Evolutionary conservation across 2,329 filamentous ascomycete genomes (phyloP), one percentile per base, ranked within the genome.

Genomic region (Neonectria coccinea): DNA sequence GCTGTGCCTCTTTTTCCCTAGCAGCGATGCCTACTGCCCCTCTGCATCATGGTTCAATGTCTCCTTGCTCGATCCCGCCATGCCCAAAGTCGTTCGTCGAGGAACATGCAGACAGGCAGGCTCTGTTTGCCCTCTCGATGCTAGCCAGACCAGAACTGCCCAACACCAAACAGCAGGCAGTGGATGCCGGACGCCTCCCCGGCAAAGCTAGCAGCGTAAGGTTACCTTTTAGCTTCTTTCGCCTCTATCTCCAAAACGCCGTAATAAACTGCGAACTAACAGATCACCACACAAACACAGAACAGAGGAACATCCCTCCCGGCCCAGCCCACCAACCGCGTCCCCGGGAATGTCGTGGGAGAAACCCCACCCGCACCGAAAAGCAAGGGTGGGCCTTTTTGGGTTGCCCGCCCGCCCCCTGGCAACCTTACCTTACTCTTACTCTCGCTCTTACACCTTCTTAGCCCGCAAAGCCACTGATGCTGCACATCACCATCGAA

Each of bases 401-500:
- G 25, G 25, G 11, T 51, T 42, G 44, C 29, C 39, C n/a, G n/a
- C 8, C 39, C n/a, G 39, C n/a, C 39, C 60, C 60, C 39, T 63
- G 50, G 52, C 54, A 42, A 52, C 18, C 48, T 39, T 48, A 31
- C 48, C 31, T 25, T 41, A 44, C 39, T 41, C 39, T 31, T 52
- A 47, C 59, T 44, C 33, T 29, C 25, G 2, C 22, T 20, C 52
- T 31, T 31, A 57, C 47, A 41, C 54, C 39, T 53, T 39, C n/a
- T 39, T 47, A 55, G 50, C 50, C 45, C 22, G 29, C 31, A 47
- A 47, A 36, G 31, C 60, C 25, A 58, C 47, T 36, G 55, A 48
- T 44, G 50, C 50, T 58, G 60, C 55, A 59, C 56, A 64, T 64
- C 56, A 59, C 50, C 55, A 41, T 54, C 33, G 27, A 36, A 36